phyloP scores from a whole-genome alignment of 148 eudicot genomes.

The Camellia japonica region DNA sequence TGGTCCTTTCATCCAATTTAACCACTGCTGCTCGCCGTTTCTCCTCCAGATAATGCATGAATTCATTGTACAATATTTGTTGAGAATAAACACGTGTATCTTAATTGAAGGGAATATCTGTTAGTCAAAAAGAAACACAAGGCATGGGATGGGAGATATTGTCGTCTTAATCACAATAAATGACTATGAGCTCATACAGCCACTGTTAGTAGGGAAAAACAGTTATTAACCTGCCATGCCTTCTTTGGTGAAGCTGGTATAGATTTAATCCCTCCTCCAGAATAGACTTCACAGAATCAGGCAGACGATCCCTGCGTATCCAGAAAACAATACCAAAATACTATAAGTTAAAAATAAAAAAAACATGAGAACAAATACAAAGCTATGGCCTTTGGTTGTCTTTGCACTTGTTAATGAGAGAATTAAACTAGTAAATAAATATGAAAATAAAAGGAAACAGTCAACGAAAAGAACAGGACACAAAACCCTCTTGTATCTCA shows the following conservation, averaged over 20 bases:
- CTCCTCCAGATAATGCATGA: constrained; percentile 73
- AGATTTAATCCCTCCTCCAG: constrained; percentile 84
- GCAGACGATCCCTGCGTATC: constrained; percentile 59
- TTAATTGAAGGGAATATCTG: no score
- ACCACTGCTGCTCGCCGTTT: constrained; percentile 82
- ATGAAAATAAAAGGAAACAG: no score
- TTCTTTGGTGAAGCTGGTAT: constrained; percentile 60
- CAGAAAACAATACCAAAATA: neutral
- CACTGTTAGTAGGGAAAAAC: neutral
- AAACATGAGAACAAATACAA: no score
- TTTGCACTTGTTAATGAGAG: no score
- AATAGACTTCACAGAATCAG: constrained; percentile 59
- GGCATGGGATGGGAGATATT: no score
- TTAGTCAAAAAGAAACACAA: no score
- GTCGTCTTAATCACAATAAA: neutral
- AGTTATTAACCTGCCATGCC: constrained; percentile 67
- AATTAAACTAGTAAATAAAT: no score
- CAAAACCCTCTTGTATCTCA: no score
- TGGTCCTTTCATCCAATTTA: constrained; percentile 65
- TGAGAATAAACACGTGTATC: no score
- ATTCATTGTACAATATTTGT: constrained; percentile 46
- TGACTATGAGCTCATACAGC: neutral
- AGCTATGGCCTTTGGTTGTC: no score
- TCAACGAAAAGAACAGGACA: no score
- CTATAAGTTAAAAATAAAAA: no score